Evolutionary conservation across 2,329 filamentous ascomycete genomes (phyloP).

Genomic region (Ophiostoma angusticollis): DNA sequence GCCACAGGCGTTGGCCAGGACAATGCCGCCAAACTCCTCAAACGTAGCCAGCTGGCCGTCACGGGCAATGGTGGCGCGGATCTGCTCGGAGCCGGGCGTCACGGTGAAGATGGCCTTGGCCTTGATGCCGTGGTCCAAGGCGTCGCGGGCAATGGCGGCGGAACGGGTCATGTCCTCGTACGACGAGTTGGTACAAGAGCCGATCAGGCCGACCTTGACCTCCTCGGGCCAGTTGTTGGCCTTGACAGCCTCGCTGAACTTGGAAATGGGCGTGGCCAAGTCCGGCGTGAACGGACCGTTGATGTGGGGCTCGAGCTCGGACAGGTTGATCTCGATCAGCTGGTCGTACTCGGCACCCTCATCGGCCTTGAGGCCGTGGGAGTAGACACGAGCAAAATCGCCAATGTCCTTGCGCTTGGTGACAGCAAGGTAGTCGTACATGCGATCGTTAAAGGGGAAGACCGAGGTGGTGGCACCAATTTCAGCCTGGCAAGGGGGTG

Average conservation of each 20-base stretch:
- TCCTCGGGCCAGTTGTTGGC: constrained; percentile 93
- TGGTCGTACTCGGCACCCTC: constrained; percentile 91
- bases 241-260: constrained; percentile 90
- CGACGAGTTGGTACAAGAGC: constrained; percentile 90
- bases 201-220: constrained; percentile 92
- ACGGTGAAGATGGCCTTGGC: constrained; percentile 88
- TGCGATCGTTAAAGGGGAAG: constrained; percentile 96
- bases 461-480: constrained; percentile 81
- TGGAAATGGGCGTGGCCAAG: constrained; percentile 92
- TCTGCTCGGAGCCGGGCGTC: constrained; percentile 93
- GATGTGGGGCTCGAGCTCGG: constrained; percentile 90
- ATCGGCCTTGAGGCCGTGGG: constrained; percentile 74
- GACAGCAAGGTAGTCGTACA: constrained; percentile 88
- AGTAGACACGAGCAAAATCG: constrained; percentile 76
- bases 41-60: constrained; percentile 90
- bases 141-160: constrained; percentile 82
- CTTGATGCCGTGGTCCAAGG: constrained; percentile 85
- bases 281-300: constrained; percentile 99
- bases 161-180: constrained; percentile 87
- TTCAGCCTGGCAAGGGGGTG: constrained; percentile 33
- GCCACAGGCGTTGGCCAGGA: constrained; percentile 90
- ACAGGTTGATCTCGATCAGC: constrained; percentile 90
- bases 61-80: constrained; percentile 80
- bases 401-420: constrained; percentile 87
- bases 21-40: constrained; percentile 88